Percentiles rank a stretch among this genome's conserved stretches.
Conservation (phyloP, 208 protist genomes). For the Trypanosoma avium region DNA sequence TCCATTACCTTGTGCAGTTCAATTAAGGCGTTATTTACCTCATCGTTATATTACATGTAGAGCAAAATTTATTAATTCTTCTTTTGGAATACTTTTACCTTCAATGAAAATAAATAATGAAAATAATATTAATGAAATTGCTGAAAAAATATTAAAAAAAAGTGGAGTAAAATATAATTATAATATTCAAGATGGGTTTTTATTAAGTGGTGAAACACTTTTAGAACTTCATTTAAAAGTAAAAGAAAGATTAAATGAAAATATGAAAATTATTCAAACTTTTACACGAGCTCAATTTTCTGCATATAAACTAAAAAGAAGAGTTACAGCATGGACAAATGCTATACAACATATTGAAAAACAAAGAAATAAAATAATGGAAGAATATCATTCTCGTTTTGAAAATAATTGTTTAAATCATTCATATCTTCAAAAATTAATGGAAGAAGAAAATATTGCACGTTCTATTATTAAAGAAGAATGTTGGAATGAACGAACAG, state of each 20-base stretch:
- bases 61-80: slow-evolving; percentile 7
- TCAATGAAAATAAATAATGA: background rate
- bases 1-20: slow-evolving; percentile 6
- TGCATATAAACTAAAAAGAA: background rate
- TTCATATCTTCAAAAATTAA: slow-evolving; percentile 10
- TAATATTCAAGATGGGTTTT: background rate
- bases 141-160: slow-evolving; percentile 3
- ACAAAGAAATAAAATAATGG: slow-evolving; percentile 5
- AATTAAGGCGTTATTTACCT: slow-evolving; percentile 14
- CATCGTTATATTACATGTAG: slow-evolving; percentile 12
- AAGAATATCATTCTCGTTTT: background rate
- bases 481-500: slow-evolving; percentile 14
- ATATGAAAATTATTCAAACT: slow-evolving; percentile 14
- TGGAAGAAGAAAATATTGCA: slow-evolving; percentile 21
- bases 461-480: slow-evolving; percentile 10
- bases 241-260: background rate
- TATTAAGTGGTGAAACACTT: slow-evolving; percentile 8
- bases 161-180: slow-evolving; percentile 1
- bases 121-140: background rate
- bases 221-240: slow-evolving; percentile 5
- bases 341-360: slow-evolving; percentile 2
- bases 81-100: slow-evolving; percentile 17
- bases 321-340: slow-evolving; percentile 11
- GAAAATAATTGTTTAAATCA: background rate
- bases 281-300: slow-evolving; percentile 11